phyloP scores from a whole-genome alignment of 768 basidiomycete genomes.

The Mycena capillaripes region DNA sequence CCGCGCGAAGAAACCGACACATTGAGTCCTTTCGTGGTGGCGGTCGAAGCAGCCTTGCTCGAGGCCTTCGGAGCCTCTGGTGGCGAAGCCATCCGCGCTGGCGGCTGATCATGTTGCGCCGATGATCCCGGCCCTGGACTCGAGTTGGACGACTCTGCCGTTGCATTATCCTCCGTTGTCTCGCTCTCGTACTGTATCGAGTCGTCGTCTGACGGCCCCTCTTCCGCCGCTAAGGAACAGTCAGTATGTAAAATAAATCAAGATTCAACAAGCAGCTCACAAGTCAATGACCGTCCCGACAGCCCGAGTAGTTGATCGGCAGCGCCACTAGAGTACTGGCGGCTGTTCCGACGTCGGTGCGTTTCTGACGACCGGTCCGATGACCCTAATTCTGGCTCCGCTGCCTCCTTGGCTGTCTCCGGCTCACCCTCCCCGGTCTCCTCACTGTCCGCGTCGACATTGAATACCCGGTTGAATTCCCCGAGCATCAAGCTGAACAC shows the following conservation, averaged over 20 bases:
- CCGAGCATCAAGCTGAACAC: constrained; percentile 95
- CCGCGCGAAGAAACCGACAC: constrained; percentile 70
- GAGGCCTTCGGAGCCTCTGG: constrained; percentile 58
- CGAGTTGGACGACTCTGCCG: constrained; percentile 62
- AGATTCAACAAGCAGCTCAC: constrained; percentile 61
- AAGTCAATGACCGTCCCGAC: constrained; percentile 73
- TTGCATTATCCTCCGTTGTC: constrained; percentile 70
- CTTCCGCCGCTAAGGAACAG: constrained; percentile 63
- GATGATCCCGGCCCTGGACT: constrained; percentile 50
- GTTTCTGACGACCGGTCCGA: constrained; percentile 51
- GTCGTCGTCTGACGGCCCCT: constrained; percentile 79
- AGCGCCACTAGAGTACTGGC: constrained; percentile 86
- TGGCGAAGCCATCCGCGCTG: too few relatives aligned
- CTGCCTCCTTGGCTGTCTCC: constrained; percentile 36
- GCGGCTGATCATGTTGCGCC: constrained; percentile 36
- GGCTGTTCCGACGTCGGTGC: constrained; percentile 77
- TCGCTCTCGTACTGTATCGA: constrained; percentile 84
- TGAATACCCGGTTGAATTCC: constrained; percentile 95
- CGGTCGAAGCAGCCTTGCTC: constrained; percentile 66
- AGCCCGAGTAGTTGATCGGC: constrained; percentile 88
- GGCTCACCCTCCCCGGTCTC: constrained; percentile 35
- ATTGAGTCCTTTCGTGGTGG: constrained; percentile 80
- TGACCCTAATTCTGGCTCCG: constrained; percentile 24
- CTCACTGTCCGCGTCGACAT: constrained; percentile 67
- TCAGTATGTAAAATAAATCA: constrained; percentile 35